Evolutionary conservation across 108 stramenopile species (phyloP), one percentile per base, ranked within the genome.

Genomic region (Aurantiochytrium sp.): DNA sequence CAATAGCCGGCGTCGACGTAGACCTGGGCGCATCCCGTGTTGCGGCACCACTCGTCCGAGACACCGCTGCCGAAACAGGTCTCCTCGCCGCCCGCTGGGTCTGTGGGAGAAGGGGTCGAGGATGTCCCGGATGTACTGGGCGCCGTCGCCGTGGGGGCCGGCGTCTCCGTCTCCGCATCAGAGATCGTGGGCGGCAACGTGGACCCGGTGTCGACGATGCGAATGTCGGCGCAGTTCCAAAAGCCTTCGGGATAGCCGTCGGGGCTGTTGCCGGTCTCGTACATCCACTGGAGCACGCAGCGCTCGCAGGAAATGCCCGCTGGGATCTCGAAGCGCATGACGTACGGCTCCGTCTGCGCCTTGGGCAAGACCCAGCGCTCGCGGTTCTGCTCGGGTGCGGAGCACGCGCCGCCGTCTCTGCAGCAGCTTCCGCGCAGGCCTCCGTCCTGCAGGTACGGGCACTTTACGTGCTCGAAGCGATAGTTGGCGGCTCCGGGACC

Each of bases 241-340:
- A 90, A 91, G 1, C 91, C 91, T 54, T 91, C 91, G n/a, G 89
- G 89, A 31, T 45, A 68, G 68, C 89, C 91, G 30, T 86, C 86
- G 21, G 37, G 36, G 86, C 90, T 90, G 55, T 95, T 95, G 34
- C 92, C 95, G 1, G 94, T 95, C 6, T 93, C 50, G 86, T 95
- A 95, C 36, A 89, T 88, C 95, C 95, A 95, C 65, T 95, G 94
- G n/a, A 94, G 55, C 21, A 95, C 68, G 17, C 94, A 89, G 41
- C 91, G 55, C 52, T 94, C 94, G 2, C 95, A 94, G n/a, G 54
- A 59, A n/a, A 95, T 30, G 86, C 90, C 68, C 1, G 65, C 52
- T 12, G 95, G 95, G 41, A 96, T 37, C 6, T 90, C 88, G 88
- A 92, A 90, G 68, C 81, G 88, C 52, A 90, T 93, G 36, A 55